Conservation (phyloP, 495 filamentous ascomycete species). For the Talaromyces borbonicus region DNA sequence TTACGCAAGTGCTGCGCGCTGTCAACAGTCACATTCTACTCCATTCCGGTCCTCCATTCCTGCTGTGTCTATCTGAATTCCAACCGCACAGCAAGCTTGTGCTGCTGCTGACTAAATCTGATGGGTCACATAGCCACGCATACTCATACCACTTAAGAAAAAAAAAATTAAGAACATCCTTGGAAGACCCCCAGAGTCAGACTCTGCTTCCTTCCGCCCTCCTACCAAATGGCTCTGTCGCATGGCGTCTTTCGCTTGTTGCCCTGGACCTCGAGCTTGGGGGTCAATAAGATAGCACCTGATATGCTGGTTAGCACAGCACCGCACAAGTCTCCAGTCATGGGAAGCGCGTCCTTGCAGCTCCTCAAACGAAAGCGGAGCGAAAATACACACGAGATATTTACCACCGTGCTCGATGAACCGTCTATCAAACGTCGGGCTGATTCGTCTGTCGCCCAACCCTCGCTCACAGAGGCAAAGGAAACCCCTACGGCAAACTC, state of each 20-base stretch:
- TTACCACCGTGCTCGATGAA: conserved; percentile 18
- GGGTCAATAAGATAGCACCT: conserved; percentile 42
- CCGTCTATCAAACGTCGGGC: conserved; percentile 24
- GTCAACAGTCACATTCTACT: neutral
- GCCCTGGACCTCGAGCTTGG: conserved; percentile 45
- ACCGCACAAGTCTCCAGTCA: conserved; percentile 26
- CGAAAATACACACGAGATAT: conserved; percentile 23
- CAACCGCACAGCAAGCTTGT: no score
- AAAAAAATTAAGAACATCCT: no score
- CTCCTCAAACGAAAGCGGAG: conserved; percentile 48
- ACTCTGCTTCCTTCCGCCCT: no score
- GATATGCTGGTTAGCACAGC: conserved; percentile 33
- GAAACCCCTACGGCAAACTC: conserved; percentile 10
- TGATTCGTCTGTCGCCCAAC: conserved; percentile 17
- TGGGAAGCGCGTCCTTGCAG: conserved; percentile 31
- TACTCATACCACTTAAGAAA: neutral
- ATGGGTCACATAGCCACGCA: conserved; percentile 4
- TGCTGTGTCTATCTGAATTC: neutral
- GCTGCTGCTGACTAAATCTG: conserved; percentile 4
- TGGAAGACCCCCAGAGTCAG: no score
- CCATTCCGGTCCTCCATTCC: neutral
- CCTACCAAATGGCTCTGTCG: conserved; percentile 15
- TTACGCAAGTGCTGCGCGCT: neutral
- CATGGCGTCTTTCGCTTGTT: conserved; percentile 52
- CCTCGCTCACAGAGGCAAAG: conserved; percentile 7